Evolutionary conservation across 306 rosid species (phyloP).

Genomic region (Dryas alaskensis): DNA sequence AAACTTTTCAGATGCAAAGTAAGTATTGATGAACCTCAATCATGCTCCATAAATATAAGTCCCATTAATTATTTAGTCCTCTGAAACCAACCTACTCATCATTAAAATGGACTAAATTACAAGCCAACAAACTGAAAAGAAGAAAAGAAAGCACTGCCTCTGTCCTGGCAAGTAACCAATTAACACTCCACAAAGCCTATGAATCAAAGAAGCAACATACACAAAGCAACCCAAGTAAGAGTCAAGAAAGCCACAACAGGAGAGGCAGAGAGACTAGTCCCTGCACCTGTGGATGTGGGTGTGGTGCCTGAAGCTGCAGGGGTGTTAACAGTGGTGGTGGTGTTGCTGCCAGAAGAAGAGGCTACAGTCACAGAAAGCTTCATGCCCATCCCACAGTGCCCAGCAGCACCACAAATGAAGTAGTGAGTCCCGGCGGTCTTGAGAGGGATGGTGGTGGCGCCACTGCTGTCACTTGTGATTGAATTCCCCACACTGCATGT

Average conservation of each 20-base stretch:
- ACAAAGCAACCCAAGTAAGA: constrained; percentile 29
- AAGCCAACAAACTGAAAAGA: neutral
- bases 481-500: constrained; percentile 61
- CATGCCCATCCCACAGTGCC: constrained; percentile 85
- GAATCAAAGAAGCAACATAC: constrained; percentile 21
- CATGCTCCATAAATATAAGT: constrained; percentile 5
- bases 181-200: constrained; percentile 13
- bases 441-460: constrained; percentile 64
- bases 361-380: constrained; percentile 65
- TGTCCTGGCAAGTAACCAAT: constrained; percentile 45
- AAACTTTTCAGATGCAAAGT: neutral
- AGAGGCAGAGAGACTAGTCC: constrained; percentile 22
- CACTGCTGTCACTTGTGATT: constrained; percentile 60
- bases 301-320: constrained; percentile 18
- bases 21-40: constrained; percentile 1
- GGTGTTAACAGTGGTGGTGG: constrained; percentile 25
- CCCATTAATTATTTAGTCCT: neutral
- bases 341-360: constrained; percentile 14
- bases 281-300: constrained; percentile 34
- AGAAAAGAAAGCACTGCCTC: constrained; percentile 76
- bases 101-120: neutral
- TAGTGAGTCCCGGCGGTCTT: constrained; percentile 69
- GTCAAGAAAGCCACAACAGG: constrained; percentile 28
- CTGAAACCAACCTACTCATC: neutral
- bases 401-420: constrained; percentile 58